phyloP scores from a whole-genome alignment of 108 stramenopile genomes.

The Skeletonema marinoi region DNA sequence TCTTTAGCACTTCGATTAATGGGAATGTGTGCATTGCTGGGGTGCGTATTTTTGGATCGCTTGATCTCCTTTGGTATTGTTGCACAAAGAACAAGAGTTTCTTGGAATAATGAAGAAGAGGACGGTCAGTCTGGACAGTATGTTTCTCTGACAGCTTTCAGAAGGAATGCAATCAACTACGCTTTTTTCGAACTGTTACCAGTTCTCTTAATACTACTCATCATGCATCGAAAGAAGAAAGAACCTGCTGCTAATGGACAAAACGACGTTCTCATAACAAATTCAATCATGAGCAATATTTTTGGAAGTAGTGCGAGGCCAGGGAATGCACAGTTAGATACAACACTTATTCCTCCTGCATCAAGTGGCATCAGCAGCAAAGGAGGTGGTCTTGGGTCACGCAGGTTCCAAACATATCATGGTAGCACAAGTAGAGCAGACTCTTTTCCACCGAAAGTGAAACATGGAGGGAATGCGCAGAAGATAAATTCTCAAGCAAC shows the following conservation, averaged over 20 bases:
- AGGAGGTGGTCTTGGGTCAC: slow-evolving; percentile 1
- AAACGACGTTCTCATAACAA: slow-evolving; percentile 33
- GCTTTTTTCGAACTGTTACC: slow-evolving; percentile 29
- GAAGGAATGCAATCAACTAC: slow-evolving; percentile 32
- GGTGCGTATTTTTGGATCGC: slow-evolving; percentile 25
- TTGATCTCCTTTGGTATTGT: slow-evolving; percentile 33
- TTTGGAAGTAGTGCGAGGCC: slow-evolving; percentile 34
- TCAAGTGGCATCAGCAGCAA: neutral
- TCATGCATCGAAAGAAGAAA: slow-evolving; percentile 42
- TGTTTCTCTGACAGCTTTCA: slow-evolving; percentile 2
- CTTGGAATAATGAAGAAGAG: neutral
- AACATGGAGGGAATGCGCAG: neutral
- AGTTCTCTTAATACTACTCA: slow-evolving; percentile 32
- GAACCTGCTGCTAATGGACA: slow-evolving; percentile 10
- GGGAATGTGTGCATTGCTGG: slow-evolving; percentile 23
- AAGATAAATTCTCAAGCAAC: neutral
- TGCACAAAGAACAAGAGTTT: slow-evolving; percentile 9
- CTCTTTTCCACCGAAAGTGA: neutral
- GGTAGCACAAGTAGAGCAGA: neutral
- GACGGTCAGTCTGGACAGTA: neutral
- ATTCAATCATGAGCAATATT: slow-evolving; percentile 42
- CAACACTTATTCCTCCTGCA: neutral
- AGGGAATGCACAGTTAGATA: slow-evolving; percentile 1
- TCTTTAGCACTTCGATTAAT: slow-evolving; percentile 28
- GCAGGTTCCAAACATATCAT: slow-evolving; percentile 3